These are phyloP conservation scores for Epichloe sibirici DNA, from an alignment of 2,329 filamentous ascomycete species.

Conservation along the genomic window DNA sequence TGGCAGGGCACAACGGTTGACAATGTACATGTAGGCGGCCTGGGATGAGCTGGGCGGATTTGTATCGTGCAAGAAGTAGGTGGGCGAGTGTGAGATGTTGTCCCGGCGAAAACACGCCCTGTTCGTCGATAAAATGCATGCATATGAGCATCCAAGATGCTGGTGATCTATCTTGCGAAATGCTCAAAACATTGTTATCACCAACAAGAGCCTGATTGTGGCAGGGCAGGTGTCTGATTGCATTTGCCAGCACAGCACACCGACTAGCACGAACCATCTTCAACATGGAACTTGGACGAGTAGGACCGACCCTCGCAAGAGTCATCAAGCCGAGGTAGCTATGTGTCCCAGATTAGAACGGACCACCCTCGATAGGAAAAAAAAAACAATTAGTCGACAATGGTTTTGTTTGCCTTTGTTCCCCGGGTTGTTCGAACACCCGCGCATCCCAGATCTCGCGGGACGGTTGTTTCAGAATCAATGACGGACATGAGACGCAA, in stretches of 20 bases:
- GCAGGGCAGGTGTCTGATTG: background rate
- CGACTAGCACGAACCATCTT: background rate
- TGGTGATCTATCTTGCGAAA: background rate
- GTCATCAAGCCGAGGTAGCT: too few species aligned
- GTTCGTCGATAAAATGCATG: background rate
- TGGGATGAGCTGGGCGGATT: background rate
- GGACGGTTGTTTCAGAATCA: background rate
- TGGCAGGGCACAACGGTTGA: background rate
- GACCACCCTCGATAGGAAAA: too few species aligned
- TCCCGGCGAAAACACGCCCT: background rate
- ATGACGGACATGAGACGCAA: background rate
- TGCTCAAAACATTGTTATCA: background rate
- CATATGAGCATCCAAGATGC: background rate
- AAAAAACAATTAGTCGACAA: too few species aligned
- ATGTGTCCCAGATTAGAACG: too few species aligned
- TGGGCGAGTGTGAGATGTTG: background rate
- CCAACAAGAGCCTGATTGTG: background rate
- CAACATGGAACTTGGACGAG: background rate
- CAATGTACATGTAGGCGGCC: too few species aligned
- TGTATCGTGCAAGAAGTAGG: background rate
- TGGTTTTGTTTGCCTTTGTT: too few species aligned
- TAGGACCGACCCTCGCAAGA: too few species aligned
- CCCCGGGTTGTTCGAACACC: background rate
- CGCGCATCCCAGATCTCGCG: background rate
- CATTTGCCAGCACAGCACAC: background rate